A percentile compares a stretch with the other conserved stretches of the same genome.
These are phyloP conservation scores for Angophora floribunda DNA, from an alignment of 345 rosid genomes.

Conservation along the genomic window DNA sequence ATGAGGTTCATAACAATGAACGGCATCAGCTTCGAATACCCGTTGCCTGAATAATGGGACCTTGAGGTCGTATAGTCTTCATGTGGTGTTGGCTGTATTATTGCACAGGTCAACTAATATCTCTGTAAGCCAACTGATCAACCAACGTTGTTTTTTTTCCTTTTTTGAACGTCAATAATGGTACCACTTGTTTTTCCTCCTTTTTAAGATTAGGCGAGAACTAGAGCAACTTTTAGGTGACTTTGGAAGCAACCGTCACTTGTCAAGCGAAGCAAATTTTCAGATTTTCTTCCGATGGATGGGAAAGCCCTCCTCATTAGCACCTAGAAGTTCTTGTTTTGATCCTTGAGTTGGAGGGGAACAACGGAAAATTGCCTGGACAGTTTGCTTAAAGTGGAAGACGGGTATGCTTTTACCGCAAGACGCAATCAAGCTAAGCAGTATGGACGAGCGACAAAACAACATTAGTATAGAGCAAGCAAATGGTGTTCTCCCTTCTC, in stretches of 20 bases:
- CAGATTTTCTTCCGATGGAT: neutral
- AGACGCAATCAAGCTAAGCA: neutral
- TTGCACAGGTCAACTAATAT: neutral
- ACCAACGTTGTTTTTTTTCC: neutral
- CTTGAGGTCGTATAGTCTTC: neutral
- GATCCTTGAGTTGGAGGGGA: neutral
- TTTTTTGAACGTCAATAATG: neutral
- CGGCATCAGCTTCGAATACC: neutral
- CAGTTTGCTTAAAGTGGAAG: neutral
- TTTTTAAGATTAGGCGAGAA: neutral
- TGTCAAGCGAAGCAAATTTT: neutral
- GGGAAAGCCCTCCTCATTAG: neutral
- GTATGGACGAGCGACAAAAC: neutral
- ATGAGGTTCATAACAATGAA: neutral
- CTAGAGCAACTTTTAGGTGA: neutral
- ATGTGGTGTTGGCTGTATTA: neutral
- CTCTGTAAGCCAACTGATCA: neutral
- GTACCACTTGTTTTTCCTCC: neutral
- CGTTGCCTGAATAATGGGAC: neutral
- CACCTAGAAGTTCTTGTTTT: neutral
- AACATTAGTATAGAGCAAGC: neutral
- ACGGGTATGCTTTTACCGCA: neutral
- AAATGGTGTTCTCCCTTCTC: neutral
- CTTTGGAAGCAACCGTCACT: neutral
- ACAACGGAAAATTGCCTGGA: neutral